Evolutionary conservation across 2,329 filamentous ascomycete genomes (phyloP).

Genomic region (Apiospora hydei): DNA sequence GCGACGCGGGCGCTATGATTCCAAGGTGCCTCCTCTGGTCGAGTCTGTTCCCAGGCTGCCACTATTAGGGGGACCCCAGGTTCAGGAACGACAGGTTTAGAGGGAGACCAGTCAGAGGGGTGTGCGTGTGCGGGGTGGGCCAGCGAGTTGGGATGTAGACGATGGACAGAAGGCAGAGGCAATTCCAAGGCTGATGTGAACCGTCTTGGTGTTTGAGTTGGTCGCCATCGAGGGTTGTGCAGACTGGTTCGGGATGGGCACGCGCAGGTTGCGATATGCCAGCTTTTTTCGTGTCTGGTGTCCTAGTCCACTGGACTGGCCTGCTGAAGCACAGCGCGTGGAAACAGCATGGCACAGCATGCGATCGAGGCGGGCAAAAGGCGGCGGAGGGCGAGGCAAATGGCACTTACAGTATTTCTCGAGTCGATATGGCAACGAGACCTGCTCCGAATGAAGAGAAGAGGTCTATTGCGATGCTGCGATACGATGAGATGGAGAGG

Average conservation of each 20-base stretch:
- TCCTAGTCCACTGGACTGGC: conserved; percentile 18
- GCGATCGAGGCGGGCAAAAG: neutral
- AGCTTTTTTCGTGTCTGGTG: conserved; percentile 11
- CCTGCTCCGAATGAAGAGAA: conserved; percentile 46
- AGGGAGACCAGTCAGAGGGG: conserved; percentile 5
- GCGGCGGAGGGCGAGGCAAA: conserved; percentile 1
- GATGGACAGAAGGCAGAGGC: neutral
- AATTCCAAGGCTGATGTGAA: conserved; percentile 7
- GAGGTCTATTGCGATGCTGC: conserved; percentile 34
- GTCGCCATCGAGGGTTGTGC: conserved; percentile 1
- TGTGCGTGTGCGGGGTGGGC: conserved; percentile 22
- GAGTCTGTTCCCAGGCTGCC: conserved; percentile 28
- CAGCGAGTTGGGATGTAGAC: neutral
- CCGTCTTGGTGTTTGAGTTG: conserved; percentile 15
- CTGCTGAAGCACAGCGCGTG: conserved; percentile 19
- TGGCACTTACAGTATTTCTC: neutral
- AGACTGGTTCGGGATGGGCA: conserved; percentile 17
- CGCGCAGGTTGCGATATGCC: conserved; percentile 16
- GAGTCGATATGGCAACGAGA: conserved; percentile 42
- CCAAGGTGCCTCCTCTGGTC: conserved; percentile 19
- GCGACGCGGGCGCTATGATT: conserved; percentile 27
- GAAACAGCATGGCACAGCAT: conserved; percentile 3
- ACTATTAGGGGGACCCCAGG: conserved; percentile 15
- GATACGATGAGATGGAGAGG: conserved; percentile 32
- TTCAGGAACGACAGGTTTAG: conserved; percentile 15